Evolutionary conservation across 805 yeast species (phyloP), one percentile per base, ranked within the genome.

Genomic region (Saccharomycopsis schoenii): DNA sequence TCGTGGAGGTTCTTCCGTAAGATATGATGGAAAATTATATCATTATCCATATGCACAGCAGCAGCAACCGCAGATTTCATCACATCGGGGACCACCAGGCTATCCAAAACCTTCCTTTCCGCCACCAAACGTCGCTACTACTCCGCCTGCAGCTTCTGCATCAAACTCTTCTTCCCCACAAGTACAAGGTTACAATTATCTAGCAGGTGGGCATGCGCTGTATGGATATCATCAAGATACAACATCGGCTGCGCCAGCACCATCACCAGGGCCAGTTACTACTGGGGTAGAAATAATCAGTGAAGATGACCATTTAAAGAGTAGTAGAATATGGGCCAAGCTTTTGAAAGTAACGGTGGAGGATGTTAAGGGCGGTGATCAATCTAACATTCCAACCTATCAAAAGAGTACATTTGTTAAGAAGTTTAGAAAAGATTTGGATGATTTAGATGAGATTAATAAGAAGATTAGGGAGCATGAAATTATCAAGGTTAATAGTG

Each of bases 311-410:
- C 51, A 61, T 29, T 39, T 62, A 34, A 62, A 62, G 17, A 63
- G 65, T 34, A 43, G 62, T 4, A 41, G 65, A 55, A 63, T 63
- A 17, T 63, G 65, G 65, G 62, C 64, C 3, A 63, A 63, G 36
- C 36, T 63, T 11, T 57, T 58, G 40, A 56, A 61, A 50, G 21
- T 61, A 9, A 34, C 36, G 2, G 25, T 41, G 2, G 39, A 29
- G 2, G 39, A 41, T 25, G 21, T 17, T 24, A 24, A 40, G 41
- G 40, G 39, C 14, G 17, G 11, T n/a, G 58, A 40, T 11, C 15
- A 24, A 15, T 58, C 29, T 8, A 47, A 39, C 12, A 51, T 24
- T 24, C 50, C 50, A 24, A 58, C 42, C n/a, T 50, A 56, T 51
- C 58, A 56, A n/a, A 57, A 57, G 12, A 40, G 14, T n/a, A 57